Percentiles rank a stretch among this genome's conserved stretches.
Evolutionary conservation across 768 basidiomycete genomes (phyloP).

Genomic region (Lactarius indigo): DNA sequence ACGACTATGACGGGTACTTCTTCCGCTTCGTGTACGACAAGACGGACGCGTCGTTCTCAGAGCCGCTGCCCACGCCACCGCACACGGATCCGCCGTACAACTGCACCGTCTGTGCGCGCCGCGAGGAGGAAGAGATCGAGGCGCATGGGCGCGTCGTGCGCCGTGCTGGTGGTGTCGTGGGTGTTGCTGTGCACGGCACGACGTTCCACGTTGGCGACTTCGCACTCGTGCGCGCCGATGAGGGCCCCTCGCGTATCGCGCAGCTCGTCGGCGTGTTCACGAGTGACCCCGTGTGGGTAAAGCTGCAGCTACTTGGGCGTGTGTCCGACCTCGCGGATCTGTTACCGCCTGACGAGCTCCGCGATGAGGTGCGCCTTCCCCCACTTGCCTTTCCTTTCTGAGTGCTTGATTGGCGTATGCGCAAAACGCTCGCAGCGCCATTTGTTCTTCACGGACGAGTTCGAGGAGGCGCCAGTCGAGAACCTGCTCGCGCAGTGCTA

Average conservation of each 20-base stretch:
- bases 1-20: constrained; percentile 21
- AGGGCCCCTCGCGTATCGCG: constrained; percentile 56
- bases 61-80: constrained; percentile 34
- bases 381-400: background rate
- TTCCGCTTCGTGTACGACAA: constrained; percentile 45
- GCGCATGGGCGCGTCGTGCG: constrained; percentile 31
- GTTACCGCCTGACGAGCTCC: constrained; percentile 39
- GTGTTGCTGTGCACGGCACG: constrained; percentile 44
- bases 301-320: constrained; percentile 45
- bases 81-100: constrained; percentile 43
- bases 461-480: constrained; percentile 33
- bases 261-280: constrained; percentile 41
- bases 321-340: constrained; percentile 38
- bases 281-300: constrained; percentile 13
- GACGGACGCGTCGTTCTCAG: constrained; percentile 43
- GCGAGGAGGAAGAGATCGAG: constrained; percentile 34
- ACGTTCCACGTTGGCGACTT: constrained; percentile 63
- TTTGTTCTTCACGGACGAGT: constrained; percentile 54
- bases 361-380: constrained; percentile 51
- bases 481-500: constrained; percentile 48
- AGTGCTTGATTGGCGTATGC: background rate
- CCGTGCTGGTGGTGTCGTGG: constrained; percentile 28
- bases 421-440: constrained; percentile 46
- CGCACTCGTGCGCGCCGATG: constrained; percentile 44
- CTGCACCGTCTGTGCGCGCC: constrained; percentile 47